Evolutionary conservation across 345 rosid species (phyloP).

Genomic region (Gynandropsis gynandra): DNA sequence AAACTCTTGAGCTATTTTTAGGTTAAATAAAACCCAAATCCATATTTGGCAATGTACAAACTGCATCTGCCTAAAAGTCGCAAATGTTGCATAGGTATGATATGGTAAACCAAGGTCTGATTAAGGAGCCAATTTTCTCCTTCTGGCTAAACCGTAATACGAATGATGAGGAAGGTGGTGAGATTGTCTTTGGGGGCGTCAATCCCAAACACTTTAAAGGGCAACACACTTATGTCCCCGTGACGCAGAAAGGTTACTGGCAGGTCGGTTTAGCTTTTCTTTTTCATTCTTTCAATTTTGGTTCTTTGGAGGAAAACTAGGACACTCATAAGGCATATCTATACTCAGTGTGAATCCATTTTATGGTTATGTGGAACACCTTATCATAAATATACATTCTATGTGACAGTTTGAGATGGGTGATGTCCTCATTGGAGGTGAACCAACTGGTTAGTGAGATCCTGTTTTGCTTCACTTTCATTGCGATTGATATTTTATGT

Average conservation of each 20-base stretch:
- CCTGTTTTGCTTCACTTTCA: neutral
- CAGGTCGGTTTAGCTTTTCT: constrained; percentile 39
- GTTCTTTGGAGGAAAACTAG: neutral
- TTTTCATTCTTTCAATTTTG: neutral
- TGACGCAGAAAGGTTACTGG: constrained; percentile 55
- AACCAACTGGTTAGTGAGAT: constrained; percentile 47
- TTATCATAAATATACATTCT: too few relatives aligned
- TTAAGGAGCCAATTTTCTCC: constrained; percentile 55
- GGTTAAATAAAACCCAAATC: too few relatives aligned
- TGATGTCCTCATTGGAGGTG: constrained; percentile 48
- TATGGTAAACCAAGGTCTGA: constrained; percentile 60
- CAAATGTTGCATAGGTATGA: constrained; percentile 47
- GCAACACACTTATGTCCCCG: constrained; percentile 58
- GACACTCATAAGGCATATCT: too few relatives aligned
- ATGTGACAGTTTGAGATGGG: constrained; percentile 57
- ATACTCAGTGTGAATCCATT: too few relatives aligned
- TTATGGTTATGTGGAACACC: too few relatives aligned
- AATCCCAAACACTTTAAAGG: constrained; percentile 60
- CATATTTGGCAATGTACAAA: too few relatives aligned
- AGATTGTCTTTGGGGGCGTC: constrained; percentile 65
- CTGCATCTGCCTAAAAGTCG: too few relatives aligned
- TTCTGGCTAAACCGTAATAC: constrained; percentile 71
- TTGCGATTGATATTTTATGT: neutral
- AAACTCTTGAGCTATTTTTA: neutral
- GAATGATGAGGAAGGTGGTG: constrained; percentile 61